Evolutionary conservation across 768 basidiomycete genomes (phyloP), one percentile per base, ranked within the genome.

Genomic region (Calocera viscosa): DNA sequence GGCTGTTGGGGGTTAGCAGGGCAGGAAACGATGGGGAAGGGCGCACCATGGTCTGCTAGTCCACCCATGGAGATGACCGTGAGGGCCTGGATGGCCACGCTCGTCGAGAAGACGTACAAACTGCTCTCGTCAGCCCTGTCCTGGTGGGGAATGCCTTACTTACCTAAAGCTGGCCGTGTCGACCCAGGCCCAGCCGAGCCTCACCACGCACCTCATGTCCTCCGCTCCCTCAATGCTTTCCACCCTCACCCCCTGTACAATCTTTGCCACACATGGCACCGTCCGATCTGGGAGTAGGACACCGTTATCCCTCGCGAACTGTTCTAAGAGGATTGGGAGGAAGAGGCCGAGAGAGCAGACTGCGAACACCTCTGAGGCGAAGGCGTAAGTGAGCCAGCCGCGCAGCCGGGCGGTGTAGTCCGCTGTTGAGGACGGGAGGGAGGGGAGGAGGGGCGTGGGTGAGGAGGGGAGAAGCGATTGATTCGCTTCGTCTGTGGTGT

Each of bases 1-100:
- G 0, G 84, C 88, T 79, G 80, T 17, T 35, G 32, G 39, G 63
- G 47, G 38, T 69, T 12, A 40, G 32, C 26, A 33, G 17, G 19
- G 12, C 5, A 38, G 34, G 14, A 64, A 19, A 47, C 3, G 19
- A 35, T 64, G 26, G 35, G 43, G 19, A 10, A 22, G 43, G 47
- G 80, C 89, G 67, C 71, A 94, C 93, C 86, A 69, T 90, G 85
- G 76, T 98, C 92, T 0, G 94, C 95, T 66, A 95, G 86, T 17
- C 86, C 86, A 7, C 92, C 91, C 82, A 96, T 90, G 3, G 94
- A 94, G 66, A 99, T 93, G 40, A 99, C 93, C 0, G 88, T 91
- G n/a, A 97, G 72, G 0, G 94, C 94, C 74, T 97, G 94, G 0
- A 95, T 76, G 0, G 88, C 88, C 0, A 97, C 94, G 0, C 90